Evolutionary conservation across 208 protist genomes (phyloP).

Genomic region (Trypanosoma theileri): DNA sequence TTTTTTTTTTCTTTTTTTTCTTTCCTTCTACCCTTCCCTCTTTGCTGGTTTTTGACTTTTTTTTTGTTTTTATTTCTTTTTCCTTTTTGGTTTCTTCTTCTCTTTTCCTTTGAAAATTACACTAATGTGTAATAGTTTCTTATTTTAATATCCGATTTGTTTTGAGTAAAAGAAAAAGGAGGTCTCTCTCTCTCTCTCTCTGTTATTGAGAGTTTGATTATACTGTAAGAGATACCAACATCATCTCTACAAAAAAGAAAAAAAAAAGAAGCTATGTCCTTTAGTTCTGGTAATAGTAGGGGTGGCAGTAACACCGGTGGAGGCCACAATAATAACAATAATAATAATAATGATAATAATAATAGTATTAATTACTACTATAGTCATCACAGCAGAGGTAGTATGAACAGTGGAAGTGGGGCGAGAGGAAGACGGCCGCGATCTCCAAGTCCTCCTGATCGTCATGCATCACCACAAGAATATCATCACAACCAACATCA

Average conservation of each 20-base stretch:
- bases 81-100: no score
- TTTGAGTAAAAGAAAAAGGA: no score
- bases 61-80: no score
- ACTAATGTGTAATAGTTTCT: no score
- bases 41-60: no score
- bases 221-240: background rate
- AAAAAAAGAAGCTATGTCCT: background rate
- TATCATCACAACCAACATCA: background rate
- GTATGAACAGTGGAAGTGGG: background rate
- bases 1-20: no score
- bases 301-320: background rate
- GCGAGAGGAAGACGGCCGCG: conserved; percentile 6
- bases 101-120: no score
- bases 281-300: background rate
- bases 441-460: conserved; percentile 24
- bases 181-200: no score
- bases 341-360: background rate
- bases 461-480: background rate
- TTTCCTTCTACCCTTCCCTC: no score
- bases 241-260: background rate
- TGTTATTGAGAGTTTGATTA: background rate
- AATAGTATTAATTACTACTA: background rate
- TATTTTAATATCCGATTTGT: no score
- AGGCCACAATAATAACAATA: background rate
- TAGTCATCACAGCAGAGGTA: background rate